phyloP scores from a whole-genome alignment of 2,329 filamentous ascomycete species.

The Penicillium aurantiogriseum region DNA sequence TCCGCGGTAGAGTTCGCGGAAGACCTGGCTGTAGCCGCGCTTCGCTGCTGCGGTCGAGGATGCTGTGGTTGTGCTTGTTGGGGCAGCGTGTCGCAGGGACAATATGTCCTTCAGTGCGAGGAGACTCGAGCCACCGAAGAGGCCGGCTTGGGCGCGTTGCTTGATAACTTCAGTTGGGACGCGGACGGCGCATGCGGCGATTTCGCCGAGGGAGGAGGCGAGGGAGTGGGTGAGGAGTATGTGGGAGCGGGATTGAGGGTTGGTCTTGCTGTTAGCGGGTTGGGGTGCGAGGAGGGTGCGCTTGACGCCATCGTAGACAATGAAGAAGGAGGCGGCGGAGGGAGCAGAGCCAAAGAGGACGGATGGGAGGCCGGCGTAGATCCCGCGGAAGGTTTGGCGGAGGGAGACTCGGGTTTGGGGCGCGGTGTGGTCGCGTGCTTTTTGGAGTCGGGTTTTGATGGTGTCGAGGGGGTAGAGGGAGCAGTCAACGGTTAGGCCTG shows the following conservation, averaged over 20 bases:
- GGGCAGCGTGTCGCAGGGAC: conserved; percentile 43
- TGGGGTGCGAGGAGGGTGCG: conserved; percentile 44
- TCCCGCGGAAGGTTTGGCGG: conserved; percentile 82
- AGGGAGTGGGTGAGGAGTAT: conserved; percentile 67
- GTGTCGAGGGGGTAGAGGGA: conserved; percentile 98
- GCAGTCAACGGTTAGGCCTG: conserved; percentile 93
- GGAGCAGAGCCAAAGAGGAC: conserved; percentile 89
- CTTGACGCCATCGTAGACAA: conserved; percentile 82
- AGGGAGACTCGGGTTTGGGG: conserved; percentile 62
- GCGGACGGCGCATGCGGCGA: conserved; percentile 86
- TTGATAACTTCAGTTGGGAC: conserved; percentile 97
- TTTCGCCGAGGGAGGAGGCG: conserved; percentile 80
- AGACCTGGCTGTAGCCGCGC: conserved; percentile 57
- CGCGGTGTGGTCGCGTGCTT: conserved; percentile 58
- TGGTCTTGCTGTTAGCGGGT: conserved; percentile 16
- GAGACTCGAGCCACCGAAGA: conserved; percentile 69
- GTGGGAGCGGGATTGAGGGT: conserved; percentile 33
- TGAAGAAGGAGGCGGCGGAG: conserved; percentile 95
- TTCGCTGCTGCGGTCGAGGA: conserved; percentile 26
- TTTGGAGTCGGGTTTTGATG: conserved; percentile 92
- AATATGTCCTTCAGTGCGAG: conserved; percentile 70
- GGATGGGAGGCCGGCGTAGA: conserved; percentile 89
- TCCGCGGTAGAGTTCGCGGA: conserved; percentile 84
- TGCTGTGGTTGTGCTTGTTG: not conserved
- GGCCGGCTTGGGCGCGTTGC: conserved; percentile 87